Conservation (phyloP, 306 rosid genomes). For the Cercis canadensis region DNA sequence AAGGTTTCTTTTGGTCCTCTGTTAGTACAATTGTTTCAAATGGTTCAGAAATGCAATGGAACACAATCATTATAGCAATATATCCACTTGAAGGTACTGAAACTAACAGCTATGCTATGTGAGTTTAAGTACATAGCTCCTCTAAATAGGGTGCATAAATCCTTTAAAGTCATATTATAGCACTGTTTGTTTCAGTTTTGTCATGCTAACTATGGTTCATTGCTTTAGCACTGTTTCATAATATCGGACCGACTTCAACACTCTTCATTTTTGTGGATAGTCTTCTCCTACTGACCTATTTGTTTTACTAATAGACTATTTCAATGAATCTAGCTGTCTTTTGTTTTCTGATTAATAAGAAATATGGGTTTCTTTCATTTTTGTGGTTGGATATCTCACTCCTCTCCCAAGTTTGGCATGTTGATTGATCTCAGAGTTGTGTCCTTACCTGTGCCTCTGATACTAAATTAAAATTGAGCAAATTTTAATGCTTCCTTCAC, state of each 20-base stretch:
- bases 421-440: neutral
- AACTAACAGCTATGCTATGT: neutral
- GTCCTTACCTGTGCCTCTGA: no score
- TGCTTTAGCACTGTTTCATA: neutral
- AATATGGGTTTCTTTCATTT: neutral
- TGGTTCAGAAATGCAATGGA: neutral
- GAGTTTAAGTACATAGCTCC: no score
- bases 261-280: neutral
- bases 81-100: neutral
- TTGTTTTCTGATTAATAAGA: neutral
- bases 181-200: neutral
- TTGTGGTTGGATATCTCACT: neutral
- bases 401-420: neutral
- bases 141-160: constrained; percentile 7
- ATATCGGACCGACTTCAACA: neutral
- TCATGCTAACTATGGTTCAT: neutral
- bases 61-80: neutral
- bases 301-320: neutral
- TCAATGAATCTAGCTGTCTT: neutral
- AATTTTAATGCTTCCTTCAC: no score
- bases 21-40: neutral
- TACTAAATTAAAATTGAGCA: neutral
- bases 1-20: neutral
- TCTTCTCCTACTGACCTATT: neutral
- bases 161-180: neutral